A percentile compares a stretch with the other conserved stretches of the same genome.
phyloP scores from a whole-genome alignment of 2,329 filamentous ascomycete genomes.

The Aurifilum marmelostoma region DNA sequence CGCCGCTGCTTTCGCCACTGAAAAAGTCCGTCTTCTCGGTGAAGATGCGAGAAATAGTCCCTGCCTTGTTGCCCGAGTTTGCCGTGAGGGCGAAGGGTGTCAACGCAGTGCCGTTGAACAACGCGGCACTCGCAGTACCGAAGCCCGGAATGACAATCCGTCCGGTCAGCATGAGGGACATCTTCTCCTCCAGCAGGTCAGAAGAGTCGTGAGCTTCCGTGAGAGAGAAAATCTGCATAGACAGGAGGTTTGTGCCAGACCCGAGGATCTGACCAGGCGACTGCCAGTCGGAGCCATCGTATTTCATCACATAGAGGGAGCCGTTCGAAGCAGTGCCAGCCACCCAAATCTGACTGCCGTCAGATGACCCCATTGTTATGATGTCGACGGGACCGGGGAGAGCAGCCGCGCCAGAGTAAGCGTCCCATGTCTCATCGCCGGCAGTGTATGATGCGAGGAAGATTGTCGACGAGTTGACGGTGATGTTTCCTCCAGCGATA shows the following conservation, averaged over 20 bases:
- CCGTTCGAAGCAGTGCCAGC: conserved; percentile 71
- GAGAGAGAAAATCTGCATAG: conserved; percentile 79
- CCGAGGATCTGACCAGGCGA: conserved; percentile 67
- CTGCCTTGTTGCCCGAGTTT: conserved; percentile 64
- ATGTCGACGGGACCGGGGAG: conserved; percentile 82
- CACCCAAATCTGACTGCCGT: conserved; percentile 78
- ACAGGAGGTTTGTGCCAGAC: conserved; percentile 69
- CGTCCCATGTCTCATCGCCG: conserved; percentile 67
- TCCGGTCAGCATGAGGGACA: conserved; percentile 83
- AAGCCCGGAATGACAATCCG: conserved; percentile 74
- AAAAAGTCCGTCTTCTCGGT: conserved; percentile 82
- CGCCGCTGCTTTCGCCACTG: conserved; percentile 45
- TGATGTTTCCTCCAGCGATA: conserved; percentile 77
- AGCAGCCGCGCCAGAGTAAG: conserved; percentile 61
- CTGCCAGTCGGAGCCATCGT: conserved; percentile 73
- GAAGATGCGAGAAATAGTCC: conserved; percentile 81
- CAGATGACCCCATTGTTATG: conserved; percentile 72
- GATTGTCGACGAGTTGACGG: conserved; percentile 64
- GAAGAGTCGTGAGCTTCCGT: conserved; percentile 68
- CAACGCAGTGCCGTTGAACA: conserved; percentile 83
- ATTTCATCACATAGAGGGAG: conserved; percentile 80
- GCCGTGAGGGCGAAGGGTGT: conserved; percentile 81
- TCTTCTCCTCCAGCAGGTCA: conserved; percentile 65
- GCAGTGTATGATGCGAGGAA: conserved; percentile 76
- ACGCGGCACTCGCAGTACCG: conserved; percentile 80